phyloP scores from a whole-genome alignment of 805 yeast genomes.

The Isabelozyma gotoi region DNA sequence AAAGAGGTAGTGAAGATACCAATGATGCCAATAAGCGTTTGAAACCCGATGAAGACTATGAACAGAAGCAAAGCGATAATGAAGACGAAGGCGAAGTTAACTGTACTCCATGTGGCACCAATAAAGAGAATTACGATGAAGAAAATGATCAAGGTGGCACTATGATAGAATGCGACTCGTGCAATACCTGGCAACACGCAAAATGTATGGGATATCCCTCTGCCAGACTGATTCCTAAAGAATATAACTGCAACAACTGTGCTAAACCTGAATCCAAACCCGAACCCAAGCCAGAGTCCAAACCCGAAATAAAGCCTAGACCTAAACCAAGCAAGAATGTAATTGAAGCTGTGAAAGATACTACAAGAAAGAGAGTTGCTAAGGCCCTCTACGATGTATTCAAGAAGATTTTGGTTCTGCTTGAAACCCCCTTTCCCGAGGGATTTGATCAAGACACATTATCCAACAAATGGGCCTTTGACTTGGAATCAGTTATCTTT shows the following conservation, averaged over 20 bases:
- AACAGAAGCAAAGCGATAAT: constrained; percentile 10
- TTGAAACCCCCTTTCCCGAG: constrained; percentile 19
- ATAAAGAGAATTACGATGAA: constrained; percentile 56
- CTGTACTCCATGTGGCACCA: constrained; percentile 64
- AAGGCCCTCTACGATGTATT: constrained; percentile 52
- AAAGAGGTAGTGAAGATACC: constrained; percentile 10
- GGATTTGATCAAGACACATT: constrained; percentile 25
- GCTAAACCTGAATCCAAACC: constrained; percentile 13
- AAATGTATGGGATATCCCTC: constrained; percentile 54
- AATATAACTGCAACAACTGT: constrained; percentile 57
- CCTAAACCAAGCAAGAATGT: constrained; percentile 5
- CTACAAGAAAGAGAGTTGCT: constrained; percentile 48
- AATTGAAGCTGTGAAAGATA: constrained; percentile 21
- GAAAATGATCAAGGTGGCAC: constrained; percentile 52
- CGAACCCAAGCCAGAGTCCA: not conserved
- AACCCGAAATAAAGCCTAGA: constrained; percentile 5
- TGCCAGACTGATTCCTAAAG: constrained; percentile 41
- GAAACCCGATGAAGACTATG: not conserved
- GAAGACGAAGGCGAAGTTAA: constrained; percentile 48
- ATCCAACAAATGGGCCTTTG: constrained; percentile 47
- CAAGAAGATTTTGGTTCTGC: constrained; percentile 24
- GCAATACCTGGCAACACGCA: constrained; percentile 73
- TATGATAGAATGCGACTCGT: constrained; percentile 66
- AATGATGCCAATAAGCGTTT: not conserved
- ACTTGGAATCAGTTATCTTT: constrained; percentile 52